These are phyloP conservation scores for Hanseniaspora jakobsenii DNA, from an alignment of 805 yeast genomes.

Conservation along the genomic window DNA sequence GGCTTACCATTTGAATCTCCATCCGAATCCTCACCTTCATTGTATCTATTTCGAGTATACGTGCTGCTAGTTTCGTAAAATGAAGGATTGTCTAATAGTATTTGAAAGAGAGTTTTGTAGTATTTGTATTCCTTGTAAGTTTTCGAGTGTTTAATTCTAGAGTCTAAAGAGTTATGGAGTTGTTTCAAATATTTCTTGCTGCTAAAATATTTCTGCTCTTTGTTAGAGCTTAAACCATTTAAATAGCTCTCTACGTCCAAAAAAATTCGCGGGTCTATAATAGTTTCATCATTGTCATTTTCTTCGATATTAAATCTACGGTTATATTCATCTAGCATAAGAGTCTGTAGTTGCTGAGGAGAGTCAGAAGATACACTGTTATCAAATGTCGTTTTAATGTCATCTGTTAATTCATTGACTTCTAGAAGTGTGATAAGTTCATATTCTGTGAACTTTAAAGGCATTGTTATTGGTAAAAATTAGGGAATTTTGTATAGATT, in stretches of 20 bases:
- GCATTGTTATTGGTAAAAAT: too few relatives aligned
- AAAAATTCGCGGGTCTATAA: conserved; percentile 1
- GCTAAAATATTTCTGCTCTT: neutral
- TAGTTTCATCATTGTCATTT: neutral
- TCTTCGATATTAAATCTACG: neutral
- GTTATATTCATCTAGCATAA: conserved; percentile 1
- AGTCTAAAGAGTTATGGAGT: neutral
- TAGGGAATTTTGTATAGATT: too few relatives aligned
- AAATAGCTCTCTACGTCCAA: conserved; percentile 1
- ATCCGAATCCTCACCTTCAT: too few relatives aligned
- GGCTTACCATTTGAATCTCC: too few relatives aligned
- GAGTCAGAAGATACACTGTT: too few relatives aligned
- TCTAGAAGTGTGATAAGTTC: too few relatives aligned
- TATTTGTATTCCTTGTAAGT: conserved; percentile 9
- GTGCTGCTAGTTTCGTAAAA: too few relatives aligned
- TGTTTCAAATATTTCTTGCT: neutral
- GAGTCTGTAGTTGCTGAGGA: too few relatives aligned
- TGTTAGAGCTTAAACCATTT: neutral
- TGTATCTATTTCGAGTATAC: too few relatives aligned
- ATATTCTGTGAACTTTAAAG: too few relatives aligned
- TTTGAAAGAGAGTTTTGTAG: conserved; percentile 5
- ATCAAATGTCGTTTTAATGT: too few relatives aligned
- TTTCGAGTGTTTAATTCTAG: neutral
- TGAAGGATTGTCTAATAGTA: neutral
- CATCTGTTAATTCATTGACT: too few relatives aligned